Base-by-base conservation (phyloP, 768 basidiomycete genomes). In the Pleurotus sapidus region DNA sequence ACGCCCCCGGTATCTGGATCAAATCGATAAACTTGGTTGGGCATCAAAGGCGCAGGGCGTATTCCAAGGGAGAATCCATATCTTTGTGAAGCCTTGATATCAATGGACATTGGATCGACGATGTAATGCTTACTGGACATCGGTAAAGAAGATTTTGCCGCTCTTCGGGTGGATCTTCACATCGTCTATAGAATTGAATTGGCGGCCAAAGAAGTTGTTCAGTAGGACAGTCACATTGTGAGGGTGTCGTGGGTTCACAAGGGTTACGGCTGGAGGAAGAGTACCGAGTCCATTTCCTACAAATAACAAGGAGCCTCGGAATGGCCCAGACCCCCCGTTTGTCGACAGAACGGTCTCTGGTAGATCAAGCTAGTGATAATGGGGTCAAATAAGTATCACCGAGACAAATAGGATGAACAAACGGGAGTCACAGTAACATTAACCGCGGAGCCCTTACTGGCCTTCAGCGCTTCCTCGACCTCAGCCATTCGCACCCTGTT, bases 151-250 rank as follows among this genome's bases (percentile, higher is more conserved):
- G 2, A 92, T 61, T 37, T 81, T 81, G 37, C 84, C 84, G 59
- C 79, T 87, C 30, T 30, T 30, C 1, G 87, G 88, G 49, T 90
- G 84, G 4, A 91, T 74, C 63, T 88, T 91, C 58, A 87, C 76
- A 61, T 94, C 91, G 66, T 91, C 89, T 49, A 93, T 67, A 1
- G 89, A 90, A 69, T 89, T 91, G 72, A 91, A 93, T 61, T 91
- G 89, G 2, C 88, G 75, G 1, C 89, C 89, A 62, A 82, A 88
- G 70, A 80, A 90, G 72, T 91, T 92, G 70, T 92, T 87, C 58
- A 93, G 68, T 9, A 93, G 68, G 25, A 88, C 79, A 0, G 87
- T 90, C 2, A 80, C 72, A 56, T 91, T 88, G 69, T 84, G 77
- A 0, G 89, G 89, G 5, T 80, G 66, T 4, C 63, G 65, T 0